Evolutionary conservation across 2,329 filamentous ascomycete genomes (phyloP), one percentile per base, ranked within the genome.

Genomic region (Neurospora crassa): DNA sequence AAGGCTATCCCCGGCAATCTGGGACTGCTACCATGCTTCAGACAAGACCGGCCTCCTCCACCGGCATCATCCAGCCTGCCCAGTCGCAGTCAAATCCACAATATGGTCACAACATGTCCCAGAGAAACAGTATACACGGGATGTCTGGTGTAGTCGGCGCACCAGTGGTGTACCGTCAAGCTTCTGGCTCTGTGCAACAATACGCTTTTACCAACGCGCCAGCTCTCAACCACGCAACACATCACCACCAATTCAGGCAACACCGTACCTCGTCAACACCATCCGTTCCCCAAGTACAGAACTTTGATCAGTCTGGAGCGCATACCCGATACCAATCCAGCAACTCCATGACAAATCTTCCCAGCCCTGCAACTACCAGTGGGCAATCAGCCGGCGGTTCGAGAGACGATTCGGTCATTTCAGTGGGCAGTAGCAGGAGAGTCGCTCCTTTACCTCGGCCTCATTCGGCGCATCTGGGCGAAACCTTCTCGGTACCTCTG

Each of bases 121-220:
- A 86, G 78, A 85, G 83, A 76, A 85, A 83, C 78, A 84, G 78
- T 74, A 84, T 83, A 77, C 86, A 87, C 74, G 83, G 80, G 79
- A 83, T 84, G 77, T 83, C 84, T 78, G 84, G 79, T 77, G 84
- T 80, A 75, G 78, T 79, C 70, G 79, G 76, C 68, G 76, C 80
- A 45, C 82, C 83, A 53, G 78, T 82, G 59, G 83, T 81, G 70
- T 91, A 88, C 79, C 88, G 86, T 77, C 84, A 84, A 73, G 85
- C 82, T 74, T 82, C 85, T 42, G 83, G 84, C 34, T 88, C 90
- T 16, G 88, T 92, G 73, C 91, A 93, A 78, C 91, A 91, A 10
- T 94, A 94, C 81, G 90, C 91, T 59, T 94, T 94, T 78, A 91
- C 88, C 2, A 86, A 84, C 76, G 91, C 90, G n/a, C 90, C 91